A percentile compares a stretch with the other conserved stretches of the same genome.
Evolutionary conservation across 345 rosid species (phyloP).

Genomic region (Ceriops tagal): DNA sequence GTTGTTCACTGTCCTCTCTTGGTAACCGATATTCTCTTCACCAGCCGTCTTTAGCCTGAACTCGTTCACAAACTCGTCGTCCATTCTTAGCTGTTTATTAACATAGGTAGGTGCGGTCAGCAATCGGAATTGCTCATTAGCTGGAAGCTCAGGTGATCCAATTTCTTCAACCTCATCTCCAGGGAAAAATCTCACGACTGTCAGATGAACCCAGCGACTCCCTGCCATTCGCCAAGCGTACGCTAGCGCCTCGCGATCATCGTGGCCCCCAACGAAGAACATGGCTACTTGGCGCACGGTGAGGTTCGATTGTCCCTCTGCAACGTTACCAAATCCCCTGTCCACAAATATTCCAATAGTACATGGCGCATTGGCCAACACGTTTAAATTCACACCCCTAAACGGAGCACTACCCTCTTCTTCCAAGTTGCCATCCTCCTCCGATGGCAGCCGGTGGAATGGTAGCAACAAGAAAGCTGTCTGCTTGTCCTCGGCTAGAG

Average conservation of each 20-base stretch:
- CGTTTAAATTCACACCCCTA: constrained; percentile 43
- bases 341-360: constrained; percentile 64
- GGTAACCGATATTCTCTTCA: constrained; percentile 23
- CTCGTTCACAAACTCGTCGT: constrained; percentile 42
- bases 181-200: constrained; percentile 44
- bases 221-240: constrained; percentile 59
- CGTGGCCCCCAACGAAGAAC: constrained; percentile 56
- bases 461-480: constrained; percentile 53
- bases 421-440: constrained; percentile 24
- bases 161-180: constrained; percentile 12
- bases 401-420: constrained; percentile 42
- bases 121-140: neutral
- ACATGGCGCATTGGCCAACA: constrained; percentile 54
- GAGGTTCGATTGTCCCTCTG: constrained; percentile 16
- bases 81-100: constrained; percentile 23
- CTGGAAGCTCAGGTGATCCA: neutral
- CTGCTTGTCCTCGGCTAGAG: constrained; percentile 56
- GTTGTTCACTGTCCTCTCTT: constrained; percentile 38
- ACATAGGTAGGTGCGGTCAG: neutral
- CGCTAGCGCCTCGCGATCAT: constrained; percentile 67
- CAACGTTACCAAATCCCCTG: constrained; percentile 42
- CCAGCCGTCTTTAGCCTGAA: constrained; percentile 39
- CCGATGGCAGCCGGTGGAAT: constrained; percentile 29
- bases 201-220: constrained; percentile 28
- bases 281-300: constrained; percentile 22